These are phyloP conservation scores for Nepenthes gracilis DNA, from an alignment of 148 eudicot genomes.

Conservation along the genomic window DNA sequence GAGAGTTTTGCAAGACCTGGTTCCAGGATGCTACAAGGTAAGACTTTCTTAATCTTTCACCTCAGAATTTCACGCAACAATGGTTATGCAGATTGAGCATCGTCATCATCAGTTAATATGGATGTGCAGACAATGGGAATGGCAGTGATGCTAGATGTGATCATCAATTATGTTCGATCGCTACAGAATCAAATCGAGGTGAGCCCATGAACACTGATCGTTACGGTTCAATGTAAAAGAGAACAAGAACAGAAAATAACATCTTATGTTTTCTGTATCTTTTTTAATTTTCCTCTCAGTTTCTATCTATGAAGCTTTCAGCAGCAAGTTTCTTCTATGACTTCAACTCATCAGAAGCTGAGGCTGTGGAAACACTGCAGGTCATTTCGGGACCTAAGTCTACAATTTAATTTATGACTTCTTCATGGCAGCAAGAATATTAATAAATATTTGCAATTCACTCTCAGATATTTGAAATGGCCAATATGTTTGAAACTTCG, in stretches of 20 bases:
- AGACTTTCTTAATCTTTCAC: neutral
- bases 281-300: slow-evolving; percentile 21
- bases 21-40: slow-evolving; percentile 90
- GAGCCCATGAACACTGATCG: neutral
- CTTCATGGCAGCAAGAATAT: neutral
- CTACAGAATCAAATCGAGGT: slow-evolving; percentile 91
- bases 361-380: slow-evolving; percentile 48
- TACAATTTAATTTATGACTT: neutral
- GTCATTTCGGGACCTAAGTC: slow-evolving; percentile 11
- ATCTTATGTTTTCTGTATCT: neutral
- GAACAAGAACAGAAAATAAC: too few species aligned
- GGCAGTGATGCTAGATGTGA: slow-evolving; percentile 91
- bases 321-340: slow-evolving; percentile 85
- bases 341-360: slow-evolving; percentile 79
- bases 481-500: neutral
- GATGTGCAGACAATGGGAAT: slow-evolving; percentile 74
- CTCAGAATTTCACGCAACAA: neutral
- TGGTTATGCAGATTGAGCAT: neutral
- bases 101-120: neutral
- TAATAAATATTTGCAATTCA: neutral
- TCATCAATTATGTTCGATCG: slow-evolving; percentile 61
- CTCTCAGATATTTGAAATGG: neutral
- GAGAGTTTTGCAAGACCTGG: slow-evolving; percentile 62
- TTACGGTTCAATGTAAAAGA: neutral
- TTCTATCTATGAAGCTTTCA: slow-evolving; percentile 86